phyloP scores from a whole-genome alignment of 495 filamentous ascomycete species.

The Penicillium taxi region DNA sequence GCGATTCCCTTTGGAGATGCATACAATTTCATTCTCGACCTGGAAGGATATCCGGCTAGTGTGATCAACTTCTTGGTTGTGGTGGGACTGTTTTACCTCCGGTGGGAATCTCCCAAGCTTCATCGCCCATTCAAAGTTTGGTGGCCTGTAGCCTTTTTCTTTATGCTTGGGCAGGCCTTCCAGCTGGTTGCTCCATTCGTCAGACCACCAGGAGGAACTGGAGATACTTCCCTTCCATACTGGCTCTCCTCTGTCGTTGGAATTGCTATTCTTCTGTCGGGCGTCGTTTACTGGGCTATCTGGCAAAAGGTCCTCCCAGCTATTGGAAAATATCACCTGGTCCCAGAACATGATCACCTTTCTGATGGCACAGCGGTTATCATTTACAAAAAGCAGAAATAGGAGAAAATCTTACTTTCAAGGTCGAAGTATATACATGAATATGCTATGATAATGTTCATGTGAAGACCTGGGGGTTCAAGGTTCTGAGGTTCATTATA shows the following conservation, averaged over 20 bases:
- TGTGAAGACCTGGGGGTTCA: no score
- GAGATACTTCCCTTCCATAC: constrained; percentile 31
- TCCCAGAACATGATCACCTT: constrained; percentile 8
- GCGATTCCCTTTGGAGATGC: constrained; percentile 53
- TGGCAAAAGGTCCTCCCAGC: constrained; percentile 9
- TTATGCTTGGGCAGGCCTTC: constrained; percentile 28
- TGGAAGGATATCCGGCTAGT: constrained; percentile 58
- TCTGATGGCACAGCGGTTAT: constrained; percentile 17
- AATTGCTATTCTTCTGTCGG: constrained; percentile 21
- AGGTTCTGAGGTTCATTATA: no score
- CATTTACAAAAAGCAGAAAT: constrained; percentile 9
- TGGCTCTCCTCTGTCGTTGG: constrained; percentile 32
- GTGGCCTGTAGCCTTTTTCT: constrained; percentile 30
- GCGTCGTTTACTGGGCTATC: constrained; percentile 26
- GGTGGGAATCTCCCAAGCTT: constrained; percentile 46
- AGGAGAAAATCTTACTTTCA: background rate
- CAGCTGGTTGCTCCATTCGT: constrained; percentile 36
- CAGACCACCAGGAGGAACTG: constrained; percentile 24
- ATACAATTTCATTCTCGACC: constrained; percentile 61
- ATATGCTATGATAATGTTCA: no score
- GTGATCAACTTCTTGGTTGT: constrained; percentile 50
- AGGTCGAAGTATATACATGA: background rate
- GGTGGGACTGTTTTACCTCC: constrained; percentile 52
- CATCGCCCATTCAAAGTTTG: constrained; percentile 58
- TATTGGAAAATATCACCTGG: constrained; percentile 8